phyloP scores from a whole-genome alignment of 1,284 basidiomycete genomes.

The Grifola frondosa region DNA sequence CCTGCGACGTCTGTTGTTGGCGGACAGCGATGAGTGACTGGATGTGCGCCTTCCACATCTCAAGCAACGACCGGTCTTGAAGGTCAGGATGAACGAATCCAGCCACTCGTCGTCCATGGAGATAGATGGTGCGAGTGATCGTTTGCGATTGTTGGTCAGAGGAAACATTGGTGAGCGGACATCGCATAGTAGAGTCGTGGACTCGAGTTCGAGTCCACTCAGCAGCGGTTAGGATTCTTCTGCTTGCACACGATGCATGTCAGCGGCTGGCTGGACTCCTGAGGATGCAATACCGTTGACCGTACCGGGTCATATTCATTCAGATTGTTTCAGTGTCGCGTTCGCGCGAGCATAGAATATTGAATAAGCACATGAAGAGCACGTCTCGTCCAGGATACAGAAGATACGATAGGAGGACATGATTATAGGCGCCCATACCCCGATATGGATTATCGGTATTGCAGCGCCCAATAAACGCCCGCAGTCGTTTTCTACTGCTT shows the following conservation, averaged over 20 bases:
- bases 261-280: slow-evolving; percentile 77
- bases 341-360: no score
- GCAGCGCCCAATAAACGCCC: no score
- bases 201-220: slow-evolving; percentile 20
- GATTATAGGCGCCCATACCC: no score
- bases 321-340: no score
- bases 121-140: slow-evolving; percentile 23
- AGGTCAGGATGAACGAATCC: slow-evolving; percentile 92
- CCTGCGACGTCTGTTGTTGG: slow-evolving; percentile 47
- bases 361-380: no score
- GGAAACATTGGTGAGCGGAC: slow-evolving; percentile 17
- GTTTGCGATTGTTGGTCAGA: slow-evolving; percentile 18
- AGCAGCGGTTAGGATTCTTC: slow-evolving; percentile 12
- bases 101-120: slow-evolving; percentile 88
- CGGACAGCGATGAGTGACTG: slow-evolving; percentile 69
- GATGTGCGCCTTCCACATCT: slow-evolving; percentile 84
- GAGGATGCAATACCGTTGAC: no score
- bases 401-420: no score
- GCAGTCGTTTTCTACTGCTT: no score
- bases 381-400: no score
- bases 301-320: no score
- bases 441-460: no score
- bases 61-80: slow-evolving; percentile 88
- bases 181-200: slow-evolving; percentile 21
- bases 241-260: slow-evolving; percentile 86